Evolutionary conservation across 2,329 filamentous ascomycete species (phyloP).

Genomic region (Arthroderma uncinatum): DNA sequence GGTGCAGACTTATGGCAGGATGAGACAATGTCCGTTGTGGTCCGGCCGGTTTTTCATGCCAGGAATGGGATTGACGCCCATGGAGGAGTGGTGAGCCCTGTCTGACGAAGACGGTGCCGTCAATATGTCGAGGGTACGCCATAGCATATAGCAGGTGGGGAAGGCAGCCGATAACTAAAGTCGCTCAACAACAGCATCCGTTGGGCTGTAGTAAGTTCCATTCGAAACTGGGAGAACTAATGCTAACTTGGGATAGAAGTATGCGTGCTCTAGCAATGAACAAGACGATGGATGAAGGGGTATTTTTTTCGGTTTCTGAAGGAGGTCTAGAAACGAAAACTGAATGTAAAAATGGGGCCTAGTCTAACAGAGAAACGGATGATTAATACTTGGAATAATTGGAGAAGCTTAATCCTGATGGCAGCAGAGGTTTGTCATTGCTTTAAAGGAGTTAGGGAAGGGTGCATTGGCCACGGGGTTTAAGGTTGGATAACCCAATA

Average conservation of each 20-base stretch:
- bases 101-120: neutral
- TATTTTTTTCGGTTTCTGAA: neutral
- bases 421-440: neutral
- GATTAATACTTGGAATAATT: neutral
- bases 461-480: conserved; percentile 1
- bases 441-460: neutral
- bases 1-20: neutral
- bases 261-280: neutral
- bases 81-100: neutral
- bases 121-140: neutral
- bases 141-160: neutral
- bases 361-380: neutral
- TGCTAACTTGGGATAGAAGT: neutral
- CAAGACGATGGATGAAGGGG: neutral
- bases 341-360: neutral
- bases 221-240: neutral
- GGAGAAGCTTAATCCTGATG: neutral
- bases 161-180: neutral
- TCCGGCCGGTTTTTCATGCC: neutral
- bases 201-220: neutral
- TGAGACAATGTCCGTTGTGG: neutral
- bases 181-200: neutral
- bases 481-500: conserved; percentile 4
- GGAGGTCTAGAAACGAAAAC: neutral
- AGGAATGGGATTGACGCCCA: neutral